Evolutionary conservation across 495 filamentous ascomycete species (phyloP), one percentile per base, ranked within the genome.

Genomic region (Chaetomium fimeti): DNA sequence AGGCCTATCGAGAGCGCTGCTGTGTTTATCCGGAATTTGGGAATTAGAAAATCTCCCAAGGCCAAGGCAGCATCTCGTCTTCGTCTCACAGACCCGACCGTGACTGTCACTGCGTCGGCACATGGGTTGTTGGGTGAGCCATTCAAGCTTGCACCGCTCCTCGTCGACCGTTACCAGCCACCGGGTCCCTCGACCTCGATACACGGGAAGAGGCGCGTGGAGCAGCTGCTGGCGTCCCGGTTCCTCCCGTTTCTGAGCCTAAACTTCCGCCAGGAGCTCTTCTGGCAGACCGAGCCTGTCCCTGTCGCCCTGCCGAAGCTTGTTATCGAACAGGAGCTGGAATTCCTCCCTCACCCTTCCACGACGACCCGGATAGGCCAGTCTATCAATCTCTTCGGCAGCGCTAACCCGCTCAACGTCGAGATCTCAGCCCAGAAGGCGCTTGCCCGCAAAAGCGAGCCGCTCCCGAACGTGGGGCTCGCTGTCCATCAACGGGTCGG

Each of bases 71-170:
- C 18, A 4, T 51, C 12, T 16, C 12, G 57, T 20, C n/a, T 73
- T 13, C 63, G 47, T 8, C 60, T 67, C 20, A 7, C 62, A 0
- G 60, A 66, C 28, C 72, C 72, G 49, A 70, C 67, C 5, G 15
- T 73, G 9, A 70, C 67, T 20, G 22, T 75, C 48, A 62, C 67
- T 2, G 72, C 63, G 2, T 66, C 69, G 3, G 57, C 67, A 5
- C 68, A 75, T 40, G 71, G 65, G 0, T 66, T 75, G 15, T 40
- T 71, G 28, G 69, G 69, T 24, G 69, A 71, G n/a, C 65, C 67
- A 11, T 66, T 61, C 48, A 65, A 54, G 53, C 60, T 73, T 5
- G 63, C 63, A 0, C 58, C 71, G 4, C 29, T 70, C 18, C 43
- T 71, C 0, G 13, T 62, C 20, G 67, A 68, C 29, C 63, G 49